Percentiles rank a stretch among this genome's conserved stretches.
These are phyloP conservation scores for Sarcocystis neurona DNA, from an alignment of 169 alveolate genomes.

Conservation along the genomic window DNA sequence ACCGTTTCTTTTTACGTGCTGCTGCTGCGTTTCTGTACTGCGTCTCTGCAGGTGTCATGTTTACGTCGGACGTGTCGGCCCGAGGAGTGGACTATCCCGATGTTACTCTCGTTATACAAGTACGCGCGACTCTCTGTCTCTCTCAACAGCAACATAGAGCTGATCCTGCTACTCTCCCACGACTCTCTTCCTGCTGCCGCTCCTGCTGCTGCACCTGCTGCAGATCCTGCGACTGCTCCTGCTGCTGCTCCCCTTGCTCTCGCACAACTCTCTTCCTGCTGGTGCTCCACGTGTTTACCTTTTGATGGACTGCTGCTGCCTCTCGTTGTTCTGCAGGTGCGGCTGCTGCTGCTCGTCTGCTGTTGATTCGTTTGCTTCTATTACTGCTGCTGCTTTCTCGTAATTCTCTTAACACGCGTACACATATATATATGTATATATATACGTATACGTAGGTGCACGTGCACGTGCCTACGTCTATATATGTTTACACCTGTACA, in stretches of 20 bases:
- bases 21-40: not conserved
- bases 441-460: too few relatives aligned
- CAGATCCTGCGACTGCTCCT: not conserved
- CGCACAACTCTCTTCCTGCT: too few relatives aligned
- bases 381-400: too few relatives aligned
- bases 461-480: not conserved
- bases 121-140: not conserved
- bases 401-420: too few relatives aligned
- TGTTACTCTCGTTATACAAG: conserved; percentile 90
- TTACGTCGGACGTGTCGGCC: conserved; percentile 90
- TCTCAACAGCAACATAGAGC: not conserved
- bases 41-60: conserved; percentile 75
- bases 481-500: not conserved
- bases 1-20: not conserved
- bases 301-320: too few relatives aligned
- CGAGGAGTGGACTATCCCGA: conserved; percentile 93
- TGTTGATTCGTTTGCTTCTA: too few relatives aligned
- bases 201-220: not conserved
- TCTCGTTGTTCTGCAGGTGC: too few relatives aligned
- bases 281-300: too few relatives aligned
- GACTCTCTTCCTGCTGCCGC: not conserved
- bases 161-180: not conserved
- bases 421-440: too few relatives aligned
- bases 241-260: too few relatives aligned
- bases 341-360: too few relatives aligned